phyloP scores from a whole-genome alignment of 495 filamentous ascomycete genomes.

The Hyaloscypha variabilis region DNA sequence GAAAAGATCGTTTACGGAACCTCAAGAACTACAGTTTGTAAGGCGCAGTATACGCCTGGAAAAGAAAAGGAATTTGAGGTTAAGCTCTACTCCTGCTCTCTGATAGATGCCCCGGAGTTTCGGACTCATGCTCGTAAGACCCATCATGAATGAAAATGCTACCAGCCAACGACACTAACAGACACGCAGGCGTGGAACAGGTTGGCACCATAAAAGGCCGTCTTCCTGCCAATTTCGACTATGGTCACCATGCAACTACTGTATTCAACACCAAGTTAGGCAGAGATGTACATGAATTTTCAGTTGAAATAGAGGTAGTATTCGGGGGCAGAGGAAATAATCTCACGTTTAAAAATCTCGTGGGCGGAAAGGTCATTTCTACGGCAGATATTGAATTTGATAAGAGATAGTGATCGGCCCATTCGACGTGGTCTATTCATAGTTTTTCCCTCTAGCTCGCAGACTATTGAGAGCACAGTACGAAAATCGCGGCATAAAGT shows the following conservation, averaged over 20 bases:
- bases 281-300: constrained; percentile 3
- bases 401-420: background rate
- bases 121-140: constrained; percentile 5
- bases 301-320: constrained; percentile 1
- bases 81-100: constrained; percentile 1
- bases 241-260: background rate
- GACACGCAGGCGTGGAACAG: constrained; percentile 16
- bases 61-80: background rate
- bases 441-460: no score
- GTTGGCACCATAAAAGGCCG: constrained; percentile 4
- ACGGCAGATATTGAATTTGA: constrained; percentile 18
- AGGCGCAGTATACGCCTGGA: background rate
- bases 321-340: constrained; percentile 21
- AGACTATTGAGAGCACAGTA: background rate
- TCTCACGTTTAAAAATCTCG: constrained; percentile 10
- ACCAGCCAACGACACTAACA: background rate
- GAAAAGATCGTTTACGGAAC: no score
- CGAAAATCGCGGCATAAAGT: no score
- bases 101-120: constrained; percentile 8
- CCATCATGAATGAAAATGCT: background rate
- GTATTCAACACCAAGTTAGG: background rate
- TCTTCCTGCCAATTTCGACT: constrained; percentile 8
- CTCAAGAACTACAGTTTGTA: no score
- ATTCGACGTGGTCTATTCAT: no score
- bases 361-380: constrained; percentile 4